Conservation (phyloP, 1,284 basidiomycete species). For the Lentinula novae-zelandiae region DNA sequence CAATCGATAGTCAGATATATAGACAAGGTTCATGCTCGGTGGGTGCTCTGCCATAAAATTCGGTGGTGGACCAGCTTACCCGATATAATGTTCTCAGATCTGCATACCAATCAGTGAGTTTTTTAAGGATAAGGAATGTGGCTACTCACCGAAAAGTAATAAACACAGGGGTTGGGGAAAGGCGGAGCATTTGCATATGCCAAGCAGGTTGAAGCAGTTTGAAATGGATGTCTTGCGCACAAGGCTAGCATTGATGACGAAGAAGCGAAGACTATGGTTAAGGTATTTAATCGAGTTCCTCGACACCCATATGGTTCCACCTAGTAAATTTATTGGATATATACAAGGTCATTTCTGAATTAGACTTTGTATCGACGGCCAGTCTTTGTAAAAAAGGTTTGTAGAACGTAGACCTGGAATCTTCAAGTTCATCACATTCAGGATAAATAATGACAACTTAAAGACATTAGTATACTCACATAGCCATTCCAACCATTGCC, state of each 20-base stretch:
- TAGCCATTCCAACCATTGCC: conserved; percentile 78
- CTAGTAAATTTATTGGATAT: neutral
- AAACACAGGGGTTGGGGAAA: neutral
- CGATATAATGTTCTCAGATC: neutral
- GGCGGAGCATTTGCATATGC: neutral
- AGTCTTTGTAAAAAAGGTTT: conserved; percentile 91
- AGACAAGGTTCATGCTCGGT: conserved; percentile 8
- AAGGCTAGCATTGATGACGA: too few species aligned
- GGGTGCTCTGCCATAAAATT: neutral
- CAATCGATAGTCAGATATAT: neutral
- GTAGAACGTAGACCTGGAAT: conserved; percentile 84
- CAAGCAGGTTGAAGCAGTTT: neutral
- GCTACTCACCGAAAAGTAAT: neutral
- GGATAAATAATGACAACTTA: conserved; percentile 12
- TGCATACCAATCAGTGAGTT: conserved; percentile 7
- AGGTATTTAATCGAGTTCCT: neutral
- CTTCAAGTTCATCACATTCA: conserved; percentile 34
- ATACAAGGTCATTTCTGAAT: conserved; percentile 7
- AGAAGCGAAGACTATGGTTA: neutral
- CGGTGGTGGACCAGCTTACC: neutral
- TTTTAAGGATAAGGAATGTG: neutral
- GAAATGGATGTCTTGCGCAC: neutral
- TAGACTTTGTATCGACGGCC: conserved; percentile 83
- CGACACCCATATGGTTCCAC: neutral
- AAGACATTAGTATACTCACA: conserved; percentile 43